Percentiles rank a stretch among this genome's conserved stretches.
Evolutionary conservation across 257 asterid species (phyloP).

Genomic region (Handroanthus guayacan): DNA sequence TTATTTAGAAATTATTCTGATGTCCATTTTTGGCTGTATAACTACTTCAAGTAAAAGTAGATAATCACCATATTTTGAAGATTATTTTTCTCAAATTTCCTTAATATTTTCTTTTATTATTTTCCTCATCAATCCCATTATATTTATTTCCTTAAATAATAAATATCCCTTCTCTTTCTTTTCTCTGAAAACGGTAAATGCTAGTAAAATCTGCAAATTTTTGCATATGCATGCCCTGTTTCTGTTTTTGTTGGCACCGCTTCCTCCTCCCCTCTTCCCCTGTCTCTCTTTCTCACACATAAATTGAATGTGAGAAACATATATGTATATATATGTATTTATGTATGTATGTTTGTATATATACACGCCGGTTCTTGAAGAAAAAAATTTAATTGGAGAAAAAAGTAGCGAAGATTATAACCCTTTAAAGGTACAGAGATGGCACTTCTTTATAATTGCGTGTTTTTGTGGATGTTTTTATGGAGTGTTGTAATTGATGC

Average conservation of each 20-base stretch:
- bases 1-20: background rate
- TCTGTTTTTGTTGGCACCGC: constrained; percentile 28
- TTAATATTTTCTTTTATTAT: background rate
- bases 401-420: constrained; percentile 28
- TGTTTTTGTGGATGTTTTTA: constrained; percentile 1
- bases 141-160: background rate
- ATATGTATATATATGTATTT: no score
- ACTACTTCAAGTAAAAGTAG: background rate
- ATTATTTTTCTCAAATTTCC: background rate
- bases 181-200: constrained; percentile 15
- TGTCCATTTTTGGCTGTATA: background rate
- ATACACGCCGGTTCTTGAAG: constrained; percentile 30
- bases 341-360: no score
- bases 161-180: background rate
- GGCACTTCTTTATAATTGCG: constrained; percentile 25
- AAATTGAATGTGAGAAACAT: no score
- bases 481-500: constrained; percentile 12
- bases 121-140: background rate
- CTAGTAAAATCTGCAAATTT: constrained; percentile 26
- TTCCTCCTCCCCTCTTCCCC: background rate
- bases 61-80: constrained; percentile 11
- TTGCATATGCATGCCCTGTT: constrained; percentile 41
- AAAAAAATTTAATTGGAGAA: constrained; percentile 27
- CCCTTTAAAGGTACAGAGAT: constrained; percentile 40
- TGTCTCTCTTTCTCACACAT: constrained; percentile 21